These are phyloP conservation scores for Aspergillus fumigatiaffinis DNA, from an alignment of 2,329 filamentous ascomycete genomes.

Conservation along the genomic window DNA sequence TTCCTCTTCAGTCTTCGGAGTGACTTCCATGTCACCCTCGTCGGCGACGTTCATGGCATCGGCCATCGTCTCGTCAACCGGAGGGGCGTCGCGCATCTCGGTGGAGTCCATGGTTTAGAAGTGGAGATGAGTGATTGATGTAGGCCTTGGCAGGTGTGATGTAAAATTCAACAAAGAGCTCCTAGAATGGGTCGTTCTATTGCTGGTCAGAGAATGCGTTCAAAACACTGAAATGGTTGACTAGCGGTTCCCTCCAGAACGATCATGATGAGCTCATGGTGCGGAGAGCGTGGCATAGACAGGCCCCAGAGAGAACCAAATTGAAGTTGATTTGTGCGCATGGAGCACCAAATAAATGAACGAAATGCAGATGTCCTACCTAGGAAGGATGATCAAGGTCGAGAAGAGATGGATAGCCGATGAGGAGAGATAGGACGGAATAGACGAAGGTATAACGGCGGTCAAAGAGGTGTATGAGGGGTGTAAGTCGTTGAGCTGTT, in stretches of 20 bases:
- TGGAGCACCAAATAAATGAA: not conserved
- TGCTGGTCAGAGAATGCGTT: not conserved
- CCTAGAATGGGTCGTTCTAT: not conserved
- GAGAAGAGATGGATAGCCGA: not conserved
- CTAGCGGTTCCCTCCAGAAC: not conserved
- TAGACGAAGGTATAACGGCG: slow-evolving; percentile 5
- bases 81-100: slow-evolving; percentile 53
- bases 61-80: slow-evolving; percentile 59
- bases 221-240: not conserved
- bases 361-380: not conserved
- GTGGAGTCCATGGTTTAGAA: slow-evolving; percentile 55
- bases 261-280: not conserved
- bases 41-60: slow-evolving; percentile 66
- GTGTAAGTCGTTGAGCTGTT: slow-evolving; percentile 20
- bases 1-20: slow-evolving; percentile 92
- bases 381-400: not conserved
- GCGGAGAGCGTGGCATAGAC: not conserved
- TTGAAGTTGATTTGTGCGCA: not conserved
- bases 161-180: not conserved
- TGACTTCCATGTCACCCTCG: slow-evolving; percentile 65
- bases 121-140: not conserved
- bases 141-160: slow-evolving; percentile 5
- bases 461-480: slow-evolving; percentile 2
- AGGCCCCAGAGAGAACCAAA: not conserved
- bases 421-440: slow-evolving; percentile 1